A percentile compares a stretch with the other conserved stretches of the same genome.
Evolutionary conservation across 352 stramenopile genomes (phyloP).

Genomic region (Aphanomyces stellatus): DNA sequence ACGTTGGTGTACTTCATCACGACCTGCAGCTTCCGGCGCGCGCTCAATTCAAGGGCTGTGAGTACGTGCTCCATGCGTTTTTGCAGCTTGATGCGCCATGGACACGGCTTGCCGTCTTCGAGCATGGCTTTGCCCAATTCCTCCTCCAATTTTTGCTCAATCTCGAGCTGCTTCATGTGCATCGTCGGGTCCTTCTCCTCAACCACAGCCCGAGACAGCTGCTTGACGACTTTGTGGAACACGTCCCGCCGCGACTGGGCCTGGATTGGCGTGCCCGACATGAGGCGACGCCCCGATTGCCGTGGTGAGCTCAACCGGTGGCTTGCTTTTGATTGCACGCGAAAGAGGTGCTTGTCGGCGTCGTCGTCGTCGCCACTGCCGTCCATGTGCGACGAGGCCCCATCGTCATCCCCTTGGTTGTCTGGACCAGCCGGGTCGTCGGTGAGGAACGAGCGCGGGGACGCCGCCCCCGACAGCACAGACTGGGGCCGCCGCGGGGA

Average conservation of each 20-base stretch:
- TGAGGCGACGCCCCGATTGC: too few relatives aligned
- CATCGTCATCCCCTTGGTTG: too few relatives aligned
- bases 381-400: too few relatives aligned
- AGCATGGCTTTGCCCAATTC: background rate
- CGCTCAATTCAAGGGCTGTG: conserved; percentile 32
- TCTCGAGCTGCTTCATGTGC: background rate
- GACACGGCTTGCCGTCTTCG: background rate
- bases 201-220: background rate
- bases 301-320: too few relatives aligned
- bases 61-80: conserved; percentile 49
- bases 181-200: background rate
- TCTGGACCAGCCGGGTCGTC: too few relatives aligned
- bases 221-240: background rate
- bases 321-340: background rate
- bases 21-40: conserved; percentile 50
- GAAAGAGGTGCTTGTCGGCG: background rate
- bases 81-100: conserved; percentile 46
- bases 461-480: too few relatives aligned
- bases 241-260: background rate
- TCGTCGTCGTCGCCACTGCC: too few relatives aligned
- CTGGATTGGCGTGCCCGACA: too few relatives aligned
- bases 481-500: too few relatives aligned
- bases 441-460: too few relatives aligned
- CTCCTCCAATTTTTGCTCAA: background rate
- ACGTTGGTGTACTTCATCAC: conserved; percentile 69